Conservation (phyloP, 768 basidiomycete species). For the Auricularia sp. region DNA sequence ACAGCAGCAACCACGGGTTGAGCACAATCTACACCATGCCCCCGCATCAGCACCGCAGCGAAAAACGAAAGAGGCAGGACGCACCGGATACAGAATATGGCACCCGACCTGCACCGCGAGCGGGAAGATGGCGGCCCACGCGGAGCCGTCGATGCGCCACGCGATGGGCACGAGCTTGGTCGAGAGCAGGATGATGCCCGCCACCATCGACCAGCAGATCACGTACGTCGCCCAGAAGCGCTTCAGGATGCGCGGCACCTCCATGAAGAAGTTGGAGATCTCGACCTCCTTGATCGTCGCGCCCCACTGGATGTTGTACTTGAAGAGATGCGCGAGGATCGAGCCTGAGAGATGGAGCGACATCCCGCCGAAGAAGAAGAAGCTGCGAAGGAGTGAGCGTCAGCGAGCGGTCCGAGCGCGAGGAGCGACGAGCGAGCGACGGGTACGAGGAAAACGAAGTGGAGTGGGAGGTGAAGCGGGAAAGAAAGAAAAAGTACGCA, state of each 20-base stretch:
- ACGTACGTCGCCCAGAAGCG: conserved; percentile 22
- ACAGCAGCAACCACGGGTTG: conserved; percentile 85
- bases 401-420: neutral
- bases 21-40: conserved; percentile 50
- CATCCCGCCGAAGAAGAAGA: conserved; percentile 72
- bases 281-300: conserved; percentile 26
- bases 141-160: conserved; percentile 26
- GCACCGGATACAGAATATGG: neutral
- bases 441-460: too few relatives aligned
- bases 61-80: neutral
- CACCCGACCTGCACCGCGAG: conserved; percentile 42
- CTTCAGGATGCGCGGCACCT: conserved; percentile 24
- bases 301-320: conserved; percentile 37
- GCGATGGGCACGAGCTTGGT: conserved; percentile 17
- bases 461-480: too few relatives aligned
- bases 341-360: conserved; percentile 58
- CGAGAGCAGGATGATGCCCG: conserved; percentile 17
- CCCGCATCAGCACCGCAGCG: neutral
- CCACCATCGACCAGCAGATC: conserved; percentile 14
- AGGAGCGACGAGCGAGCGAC: neutral
- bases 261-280: conserved; percentile 24
- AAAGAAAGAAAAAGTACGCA: conserved; percentile 13
- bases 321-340: conserved; percentile 45
- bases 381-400: conserved; percentile 27
- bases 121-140: conserved; percentile 18